phyloP scores from a whole-genome alignment of 345 rosid genomes.

The Murraya paniculata region DNA sequence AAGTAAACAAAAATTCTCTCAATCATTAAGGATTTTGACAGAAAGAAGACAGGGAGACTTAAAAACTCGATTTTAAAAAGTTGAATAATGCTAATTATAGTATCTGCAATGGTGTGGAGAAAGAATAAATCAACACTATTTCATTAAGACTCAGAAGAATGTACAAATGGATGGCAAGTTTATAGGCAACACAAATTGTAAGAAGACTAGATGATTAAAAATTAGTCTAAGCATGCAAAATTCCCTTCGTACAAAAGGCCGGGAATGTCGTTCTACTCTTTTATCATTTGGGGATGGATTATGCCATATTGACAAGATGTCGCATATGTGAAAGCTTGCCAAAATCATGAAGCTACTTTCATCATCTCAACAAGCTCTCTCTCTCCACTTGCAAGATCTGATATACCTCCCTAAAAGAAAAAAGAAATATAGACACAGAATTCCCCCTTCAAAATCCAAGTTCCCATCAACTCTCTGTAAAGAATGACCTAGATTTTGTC shows the following conservation, averaged over 20 bases:
- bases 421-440: constrained; percentile 15
- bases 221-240: constrained; percentile 19
- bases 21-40: neutral
- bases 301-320: constrained; percentile 19
- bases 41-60: neutral
- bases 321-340: neutral
- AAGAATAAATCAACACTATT: constrained; percentile 14
- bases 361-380: constrained; percentile 20
- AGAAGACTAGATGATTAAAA: constrained; percentile 18
- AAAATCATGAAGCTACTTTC: constrained; percentile 8
- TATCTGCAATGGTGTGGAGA: neutral
- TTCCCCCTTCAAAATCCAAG: constrained; percentile 21
- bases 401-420: constrained; percentile 14
- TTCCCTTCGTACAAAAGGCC: constrained; percentile 31
- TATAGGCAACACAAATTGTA: neutral
- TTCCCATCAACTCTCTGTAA: constrained; percentile 2
- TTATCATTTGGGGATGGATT: constrained; percentile 9
- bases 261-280: constrained; percentile 28
- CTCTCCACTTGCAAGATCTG: constrained; percentile 19
- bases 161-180: constrained; percentile 14
- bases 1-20: neutral
- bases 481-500: constrained; percentile 14
- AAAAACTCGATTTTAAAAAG: neutral
- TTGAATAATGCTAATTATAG: too few relatives aligned
- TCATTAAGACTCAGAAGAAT: constrained; percentile 7